Percentiles rank a stretch among this genome's conserved stretches.
These are phyloP conservation scores for Ceratocystis papillata DNA, from an alignment of 2,329 filamentous ascomycete species.

Conservation along the genomic window DNA sequence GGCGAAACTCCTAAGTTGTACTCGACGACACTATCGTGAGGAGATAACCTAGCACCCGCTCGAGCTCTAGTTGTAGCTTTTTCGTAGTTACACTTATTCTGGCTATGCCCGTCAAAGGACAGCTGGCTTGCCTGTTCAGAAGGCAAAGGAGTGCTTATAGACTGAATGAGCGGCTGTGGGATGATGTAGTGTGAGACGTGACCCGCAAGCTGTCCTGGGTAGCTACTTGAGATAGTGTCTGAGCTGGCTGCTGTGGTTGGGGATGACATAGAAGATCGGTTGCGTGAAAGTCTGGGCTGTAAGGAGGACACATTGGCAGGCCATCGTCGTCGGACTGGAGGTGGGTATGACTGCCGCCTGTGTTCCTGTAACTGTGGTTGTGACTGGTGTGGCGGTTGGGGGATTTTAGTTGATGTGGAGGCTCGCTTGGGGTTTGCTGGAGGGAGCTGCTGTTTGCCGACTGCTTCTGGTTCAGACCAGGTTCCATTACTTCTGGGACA, in stretches of 20 bases:
- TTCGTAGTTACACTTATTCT: background rate
- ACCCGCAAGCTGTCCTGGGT: constrained; percentile 22
- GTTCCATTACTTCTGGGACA: constrained; percentile 19
- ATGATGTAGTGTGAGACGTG: constrained; percentile 20
- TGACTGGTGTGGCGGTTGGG: background rate
- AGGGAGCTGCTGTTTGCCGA: background rate
- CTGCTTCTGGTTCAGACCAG: constrained; percentile 2
- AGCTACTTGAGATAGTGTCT: constrained; percentile 18
- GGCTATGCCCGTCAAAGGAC: background rate
- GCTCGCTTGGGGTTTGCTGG: background rate
- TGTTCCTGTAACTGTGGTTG: background rate
- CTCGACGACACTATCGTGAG: constrained; percentile 25
- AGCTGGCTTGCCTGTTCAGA: background rate
- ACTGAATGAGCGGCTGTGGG: constrained; percentile 24
- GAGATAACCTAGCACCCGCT: constrained; percentile 18
- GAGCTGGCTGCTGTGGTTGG: background rate
- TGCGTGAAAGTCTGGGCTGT: constrained; percentile 24
- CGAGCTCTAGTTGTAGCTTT: constrained; percentile 6
- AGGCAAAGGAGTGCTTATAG: constrained; percentile 11
- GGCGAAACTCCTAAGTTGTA: constrained; percentile 10
- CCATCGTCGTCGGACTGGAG: constrained; percentile 20
- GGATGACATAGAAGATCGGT: constrained; percentile 19
- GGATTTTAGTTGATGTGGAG: background rate
- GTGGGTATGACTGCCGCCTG: constrained; percentile 19
- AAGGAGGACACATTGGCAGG: constrained; percentile 22